A percentile compares a stretch with the other conserved stretches of the same genome.
phyloP scores from a whole-genome alignment of 192 early-diverging fungal species.

The Coemansia sp. region DNA sequence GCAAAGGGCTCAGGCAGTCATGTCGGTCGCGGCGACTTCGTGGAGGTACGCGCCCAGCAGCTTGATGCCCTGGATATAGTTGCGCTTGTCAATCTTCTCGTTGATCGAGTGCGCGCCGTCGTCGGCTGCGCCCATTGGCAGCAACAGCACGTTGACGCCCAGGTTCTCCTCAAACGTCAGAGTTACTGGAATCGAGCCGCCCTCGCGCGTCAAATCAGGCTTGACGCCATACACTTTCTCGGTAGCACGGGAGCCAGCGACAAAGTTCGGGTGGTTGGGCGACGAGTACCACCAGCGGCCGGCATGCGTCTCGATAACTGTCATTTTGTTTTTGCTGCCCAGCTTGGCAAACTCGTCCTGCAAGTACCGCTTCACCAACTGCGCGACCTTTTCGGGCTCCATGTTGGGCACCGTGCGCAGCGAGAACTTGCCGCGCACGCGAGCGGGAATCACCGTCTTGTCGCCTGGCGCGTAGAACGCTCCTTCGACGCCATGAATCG shows the following conservation, averaged over 20 bases:
- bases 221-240: slow-evolving; percentile 88
- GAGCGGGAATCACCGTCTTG: slow-evolving; percentile 97
- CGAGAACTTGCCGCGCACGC: slow-evolving; percentile 97
- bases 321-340: slow-evolving; percentile 80
- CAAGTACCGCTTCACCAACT: slow-evolving; percentile 72
- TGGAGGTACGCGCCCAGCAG: slow-evolving; percentile 86
- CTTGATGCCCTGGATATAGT: slow-evolving; percentile 96
- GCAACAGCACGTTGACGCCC: slow-evolving; percentile 82
- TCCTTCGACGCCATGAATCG: slow-evolving; percentile 96
- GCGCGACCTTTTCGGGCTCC: slow-evolving; percentile 77
- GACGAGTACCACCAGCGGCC: slow-evolving; percentile 92
- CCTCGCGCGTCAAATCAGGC: slow-evolving; percentile 97
- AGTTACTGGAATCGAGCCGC: slow-evolving; percentile 97
- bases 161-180: slow-evolving; percentile 96
- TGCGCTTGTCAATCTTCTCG: slow-evolving; percentile 91
- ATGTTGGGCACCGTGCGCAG: slow-evolving; percentile 95
- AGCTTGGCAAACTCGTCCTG: slow-evolving; percentile 88
- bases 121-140: slow-evolving; percentile 93
- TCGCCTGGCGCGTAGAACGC: slow-evolving; percentile 90
- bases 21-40: slow-evolving; percentile 66
- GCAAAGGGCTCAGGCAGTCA: slow-evolving; percentile 9
- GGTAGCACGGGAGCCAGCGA: slow-evolving; percentile 86
- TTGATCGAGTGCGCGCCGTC: slow-evolving; percentile 98
- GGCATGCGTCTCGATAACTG: slow-evolving; percentile 72
- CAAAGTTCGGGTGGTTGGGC: slow-evolving; percentile 90